phyloP scores from a whole-genome alignment of 345 rosid genomes.

The Linum lewisii region DNA sequence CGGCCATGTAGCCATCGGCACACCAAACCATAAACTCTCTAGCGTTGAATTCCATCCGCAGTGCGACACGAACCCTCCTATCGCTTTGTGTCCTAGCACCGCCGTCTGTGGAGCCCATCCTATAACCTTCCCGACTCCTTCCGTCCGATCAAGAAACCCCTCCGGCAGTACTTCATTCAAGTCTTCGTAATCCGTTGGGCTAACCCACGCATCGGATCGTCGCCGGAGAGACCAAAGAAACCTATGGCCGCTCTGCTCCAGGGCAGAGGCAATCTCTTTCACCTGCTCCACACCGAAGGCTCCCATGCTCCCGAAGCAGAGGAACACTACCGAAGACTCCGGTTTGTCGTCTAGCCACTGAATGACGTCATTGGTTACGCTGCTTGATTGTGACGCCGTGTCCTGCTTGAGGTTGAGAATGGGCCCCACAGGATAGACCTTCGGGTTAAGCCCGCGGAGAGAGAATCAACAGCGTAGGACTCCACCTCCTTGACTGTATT shows the following conservation, averaged over 20 bases:
- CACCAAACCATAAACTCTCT: conserved; percentile 11
- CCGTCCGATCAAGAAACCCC: conserved; percentile 10
- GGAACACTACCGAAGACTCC: conserved; percentile 9
- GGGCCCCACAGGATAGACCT: conserved; percentile 7
- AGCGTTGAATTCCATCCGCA: conserved; percentile 14
- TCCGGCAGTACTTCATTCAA: not conserved
- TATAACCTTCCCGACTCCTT: not conserved
- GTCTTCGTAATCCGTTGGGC: not conserved
- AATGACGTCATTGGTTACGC: not conserved
- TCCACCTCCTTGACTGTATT: not conserved
- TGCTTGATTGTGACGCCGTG: no score
- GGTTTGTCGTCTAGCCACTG: conserved; percentile 16
- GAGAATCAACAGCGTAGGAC: not conserved
- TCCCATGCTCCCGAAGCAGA: conserved; percentile 19
- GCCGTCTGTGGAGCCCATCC: conserved; percentile 14
- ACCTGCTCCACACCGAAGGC: conserved; percentile 11
- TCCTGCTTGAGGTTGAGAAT: not conserved
- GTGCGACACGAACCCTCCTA: conserved; percentile 16
- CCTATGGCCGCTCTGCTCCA: conserved; percentile 6
- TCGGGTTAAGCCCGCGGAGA: not conserved
- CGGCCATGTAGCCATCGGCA: conserved; percentile 11
- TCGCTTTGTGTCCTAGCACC: conserved; percentile 6
- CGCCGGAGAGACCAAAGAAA: conserved; percentile 17
- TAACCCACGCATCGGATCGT: not conserved
- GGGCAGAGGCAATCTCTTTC: conserved; percentile 10